phyloP scores from a whole-genome alignment of 2,329 filamentous ascomycete species.

The Fusarium temperatum region DNA sequence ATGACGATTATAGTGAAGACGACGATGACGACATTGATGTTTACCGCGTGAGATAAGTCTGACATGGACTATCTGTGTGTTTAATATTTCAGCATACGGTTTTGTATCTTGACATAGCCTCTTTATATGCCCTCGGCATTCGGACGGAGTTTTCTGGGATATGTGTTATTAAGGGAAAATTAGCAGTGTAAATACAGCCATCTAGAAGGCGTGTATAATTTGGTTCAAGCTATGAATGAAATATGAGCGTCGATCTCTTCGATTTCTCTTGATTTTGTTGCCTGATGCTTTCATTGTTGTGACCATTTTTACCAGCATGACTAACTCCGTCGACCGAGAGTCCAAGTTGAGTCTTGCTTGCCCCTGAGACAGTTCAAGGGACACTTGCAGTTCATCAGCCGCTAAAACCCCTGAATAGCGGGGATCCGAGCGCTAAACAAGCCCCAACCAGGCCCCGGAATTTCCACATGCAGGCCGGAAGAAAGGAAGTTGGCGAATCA shows the following conservation, averaged over 20 bases:
- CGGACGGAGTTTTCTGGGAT: constrained; percentile 8
- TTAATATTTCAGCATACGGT: constrained; percentile 4
- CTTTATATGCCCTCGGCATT: constrained; percentile 17
- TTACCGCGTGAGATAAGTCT: constrained; percentile 31
- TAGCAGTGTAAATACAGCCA: constrained; percentile 14
- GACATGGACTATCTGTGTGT: constrained; percentile 4
- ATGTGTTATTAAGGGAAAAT: constrained; percentile 11
- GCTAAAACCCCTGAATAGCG: constrained; percentile 33
- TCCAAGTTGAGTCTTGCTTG: background rate
- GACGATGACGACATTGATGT: constrained; percentile 36
- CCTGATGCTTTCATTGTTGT: background rate
- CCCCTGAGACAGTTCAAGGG: constrained; percentile 28
- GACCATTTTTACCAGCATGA: background rate
- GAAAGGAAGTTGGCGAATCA: constrained; percentile 24
- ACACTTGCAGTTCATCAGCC: constrained; percentile 6
- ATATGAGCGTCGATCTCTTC: constrained; percentile 2
- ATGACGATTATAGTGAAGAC: constrained; percentile 43
- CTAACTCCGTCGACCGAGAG: background rate
- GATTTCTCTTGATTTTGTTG: background rate
- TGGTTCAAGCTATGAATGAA: constrained; percentile 7
- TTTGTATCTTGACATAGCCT: constrained; percentile 11
- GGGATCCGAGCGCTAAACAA: constrained; percentile 30
- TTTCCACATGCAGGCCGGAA: constrained; percentile 18
- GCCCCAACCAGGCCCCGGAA: constrained; percentile 25
- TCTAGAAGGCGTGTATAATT: constrained; percentile 19